These are phyloP conservation scores for Claviceps capensis DNA, from an alignment of 2,329 filamentous ascomycete genomes.

Conservation along the genomic window DNA sequence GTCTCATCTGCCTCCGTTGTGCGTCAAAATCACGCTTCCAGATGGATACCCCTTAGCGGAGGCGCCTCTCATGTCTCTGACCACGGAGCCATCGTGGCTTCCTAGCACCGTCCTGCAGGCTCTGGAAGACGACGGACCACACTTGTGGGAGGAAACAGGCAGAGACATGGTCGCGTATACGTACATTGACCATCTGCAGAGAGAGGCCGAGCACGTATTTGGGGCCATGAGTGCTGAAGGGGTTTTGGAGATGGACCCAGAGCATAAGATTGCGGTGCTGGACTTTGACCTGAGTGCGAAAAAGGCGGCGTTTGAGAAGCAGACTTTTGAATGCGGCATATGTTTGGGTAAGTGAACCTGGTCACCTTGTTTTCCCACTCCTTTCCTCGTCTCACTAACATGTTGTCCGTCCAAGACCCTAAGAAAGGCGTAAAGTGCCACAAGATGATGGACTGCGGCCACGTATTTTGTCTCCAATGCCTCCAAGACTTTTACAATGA, in stretches of 20 bases:
- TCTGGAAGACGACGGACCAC: conserved; percentile 35
- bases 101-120: conserved; percentile 29
- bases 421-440: conserved; percentile 80
- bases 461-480: conserved; percentile 85
- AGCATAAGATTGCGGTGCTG: conserved; percentile 56
- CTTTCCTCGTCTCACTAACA: neutral
- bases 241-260: conserved; percentile 36
- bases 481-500: conserved; percentile 81
- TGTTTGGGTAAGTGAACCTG: conserved; percentile 45
- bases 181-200: conserved; percentile 50
- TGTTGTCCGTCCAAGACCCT: conserved; percentile 42
- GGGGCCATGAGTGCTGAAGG: conserved; percentile 36
- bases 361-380: neutral
- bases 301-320: conserved; percentile 62
- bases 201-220: conserved; percentile 45
- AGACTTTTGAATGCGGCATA: conserved; percentile 77
- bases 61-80: conserved; percentile 37
- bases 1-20: conserved; percentile 44
- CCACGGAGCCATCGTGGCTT: conserved; percentile 45
- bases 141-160: conserved; percentile 50
- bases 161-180: conserved; percentile 44
- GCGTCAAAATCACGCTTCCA: conserved; percentile 39
- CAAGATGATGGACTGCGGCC: conserved; percentile 66
- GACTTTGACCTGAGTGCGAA: conserved; percentile 67
- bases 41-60: conserved; percentile 40